Percentiles rank a stretch among this genome's conserved stretches.
These are phyloP conservation scores for Mucor irregularis DNA, from an alignment of 371 early-diverging fungal species.

Conservation along the genomic window DNA sequence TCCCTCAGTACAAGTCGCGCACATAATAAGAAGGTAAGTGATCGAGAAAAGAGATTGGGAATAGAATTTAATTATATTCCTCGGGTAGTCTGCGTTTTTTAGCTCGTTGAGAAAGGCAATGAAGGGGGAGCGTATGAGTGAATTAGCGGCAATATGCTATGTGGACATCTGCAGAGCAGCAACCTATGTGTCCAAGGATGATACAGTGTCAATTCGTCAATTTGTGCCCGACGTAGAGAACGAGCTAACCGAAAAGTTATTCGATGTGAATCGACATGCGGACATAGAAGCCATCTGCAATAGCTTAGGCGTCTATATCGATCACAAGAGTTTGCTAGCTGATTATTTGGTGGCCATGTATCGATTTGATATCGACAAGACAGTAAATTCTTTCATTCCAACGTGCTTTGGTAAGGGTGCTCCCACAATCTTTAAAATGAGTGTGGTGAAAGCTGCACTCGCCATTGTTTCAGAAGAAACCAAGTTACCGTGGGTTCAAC, in stretches of 20 bases:
- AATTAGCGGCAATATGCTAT: slow-evolving; percentile 70
- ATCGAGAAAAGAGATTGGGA: background rate
- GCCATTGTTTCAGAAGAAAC: slow-evolving; percentile 66
- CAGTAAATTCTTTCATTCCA: slow-evolving; percentile 59
- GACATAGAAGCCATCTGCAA: slow-evolving; percentile 38
- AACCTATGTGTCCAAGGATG: slow-evolving; percentile 63
- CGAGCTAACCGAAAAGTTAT: slow-evolving; percentile 66
- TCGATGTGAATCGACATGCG: slow-evolving; percentile 45
- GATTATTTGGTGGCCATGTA: slow-evolving; percentile 72
- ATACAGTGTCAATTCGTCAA: slow-evolving; percentile 54
- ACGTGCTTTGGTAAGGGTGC: slow-evolving; percentile 55
- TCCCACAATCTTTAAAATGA: slow-evolving; percentile 62
- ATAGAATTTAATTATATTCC: background rate
- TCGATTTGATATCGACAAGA: slow-evolving; percentile 61
- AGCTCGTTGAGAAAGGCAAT: slow-evolving; percentile 63
- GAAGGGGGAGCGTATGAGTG: slow-evolving; percentile 53
- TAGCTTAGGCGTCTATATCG: slow-evolving; percentile 45
- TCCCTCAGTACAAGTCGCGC: slow-evolving; percentile 31
- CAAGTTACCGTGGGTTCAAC: slow-evolving; percentile 64
- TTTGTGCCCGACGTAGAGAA: slow-evolving; percentile 69
- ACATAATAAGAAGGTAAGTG: slow-evolving; percentile 37
- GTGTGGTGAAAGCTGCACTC: slow-evolving; percentile 68
- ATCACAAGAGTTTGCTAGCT: slow-evolving; percentile 56
- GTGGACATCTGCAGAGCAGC: slow-evolving; percentile 75
- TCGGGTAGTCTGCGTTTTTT: slow-evolving; percentile 58